Evolutionary conservation across 2,329 filamentous ascomycete species (phyloP), one percentile per base, ranked within the genome.

Genomic region (Ascochyta koolunga): DNA sequence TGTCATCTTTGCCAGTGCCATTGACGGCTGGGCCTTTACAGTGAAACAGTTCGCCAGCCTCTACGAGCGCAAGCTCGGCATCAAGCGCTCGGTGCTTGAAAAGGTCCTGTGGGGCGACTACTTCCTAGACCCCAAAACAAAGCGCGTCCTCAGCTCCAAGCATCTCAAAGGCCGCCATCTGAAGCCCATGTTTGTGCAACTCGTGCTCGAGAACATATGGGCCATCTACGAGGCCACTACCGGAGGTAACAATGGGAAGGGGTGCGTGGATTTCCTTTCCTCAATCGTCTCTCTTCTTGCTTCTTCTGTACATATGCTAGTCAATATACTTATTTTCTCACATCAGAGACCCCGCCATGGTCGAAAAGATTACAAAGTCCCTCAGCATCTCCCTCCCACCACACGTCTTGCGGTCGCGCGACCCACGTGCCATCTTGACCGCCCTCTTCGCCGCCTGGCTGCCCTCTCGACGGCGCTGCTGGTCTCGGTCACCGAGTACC

Each of bases 21-120:
- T 96, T 51, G 95, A 99, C 71, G 95, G 95, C n/a, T 99, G 95
- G 95, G 95, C 95, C 2, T 99, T 99, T 68, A 99, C 95, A 0
- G 88, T 96, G 43, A 86, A 92, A 44, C 95, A 99, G 68, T 99
- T 99, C 72, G 93, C 95, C 16, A 86, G 86, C 32, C 79, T 98
- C 24, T 99, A 98, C 70, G 93, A 98, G 77, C 96, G 93, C 80
- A 99, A 99, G 75, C 83, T 99, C 6, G 93, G 95, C 13, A 96
- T 98, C 75, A 98, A 96, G 77, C 85, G 93, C 40, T 86, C 86
- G 22, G 78, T 90, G 0, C 83, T 99, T 70, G 93, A 99, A 76
- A 97, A 95, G 71, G 91, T 97, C 0, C 82, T 99, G 0, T 99
- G 95, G 95, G 95, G 95, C 39, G 93, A 92, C 72, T 99, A 90